A percentile compares a stretch with the other conserved stretches of the same genome.
phyloP scores from a whole-genome alignment of 306 rosid species.

The Medicago ruthenica region DNA sequence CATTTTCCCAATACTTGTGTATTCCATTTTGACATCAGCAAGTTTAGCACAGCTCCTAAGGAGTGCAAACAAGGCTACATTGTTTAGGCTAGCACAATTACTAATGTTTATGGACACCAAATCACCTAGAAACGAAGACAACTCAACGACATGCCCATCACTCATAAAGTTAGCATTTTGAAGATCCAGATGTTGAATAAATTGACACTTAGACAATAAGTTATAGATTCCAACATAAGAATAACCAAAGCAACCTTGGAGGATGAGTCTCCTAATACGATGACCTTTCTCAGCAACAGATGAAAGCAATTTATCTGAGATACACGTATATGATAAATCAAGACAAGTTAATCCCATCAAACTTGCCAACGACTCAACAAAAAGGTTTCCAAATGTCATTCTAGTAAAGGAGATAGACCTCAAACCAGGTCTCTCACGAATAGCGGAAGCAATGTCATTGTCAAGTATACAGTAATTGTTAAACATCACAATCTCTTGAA shows the following conservation, averaged over 20 bases:
- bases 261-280: background rate
- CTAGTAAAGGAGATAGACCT: background rate
- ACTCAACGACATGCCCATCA: background rate
- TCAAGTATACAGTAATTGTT: background rate
- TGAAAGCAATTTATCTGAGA: background rate
- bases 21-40: conserved; percentile 40
- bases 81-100: background rate
- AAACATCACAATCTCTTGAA: background rate
- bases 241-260: background rate
- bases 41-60: background rate
- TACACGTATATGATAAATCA: background rate
- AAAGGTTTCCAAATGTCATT: background rate
- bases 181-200: background rate
- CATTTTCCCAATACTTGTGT: conserved; percentile 10
- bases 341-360: background rate
- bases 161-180: background rate
- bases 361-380: background rate
- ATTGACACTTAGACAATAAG: background rate
- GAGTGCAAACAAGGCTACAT: background rate
- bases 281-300: background rate
- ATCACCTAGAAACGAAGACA: background rate
- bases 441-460: background rate
- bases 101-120: background rate
- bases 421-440: background rate
- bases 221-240: background rate